Percentiles rank a stretch among this genome's conserved stretches.
Evolutionary conservation across 371 early-diverging fungal species (phyloP).

Genomic region (Agmasoma carcini): DNA sequence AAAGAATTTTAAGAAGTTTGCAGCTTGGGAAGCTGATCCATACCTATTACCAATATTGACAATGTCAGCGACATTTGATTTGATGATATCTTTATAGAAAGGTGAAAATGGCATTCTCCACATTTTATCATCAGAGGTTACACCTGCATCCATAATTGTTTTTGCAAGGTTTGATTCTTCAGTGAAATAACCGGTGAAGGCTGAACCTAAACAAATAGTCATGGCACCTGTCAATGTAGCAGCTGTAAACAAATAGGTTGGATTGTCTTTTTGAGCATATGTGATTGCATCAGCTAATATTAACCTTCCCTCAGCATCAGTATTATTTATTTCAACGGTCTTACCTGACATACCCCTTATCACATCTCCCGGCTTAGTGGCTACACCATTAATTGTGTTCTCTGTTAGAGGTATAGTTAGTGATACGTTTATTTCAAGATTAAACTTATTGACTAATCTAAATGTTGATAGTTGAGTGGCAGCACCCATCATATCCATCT

Average conservation of each 20-base stretch:
- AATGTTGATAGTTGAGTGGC: conserved; percentile 60
- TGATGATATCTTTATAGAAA: conserved; percentile 61
- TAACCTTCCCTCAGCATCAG: conserved; percentile 58
- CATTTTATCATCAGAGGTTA: conserved; percentile 61
- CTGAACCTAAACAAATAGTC: conserved; percentile 69
- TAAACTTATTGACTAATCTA: conserved; percentile 58
- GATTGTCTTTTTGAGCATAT: conserved; percentile 58
- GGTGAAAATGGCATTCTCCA: conserved; percentile 86
- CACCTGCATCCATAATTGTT: conserved; percentile 58
- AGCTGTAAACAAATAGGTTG: conserved; percentile 61
- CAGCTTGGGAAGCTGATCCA: conserved; percentile 77
- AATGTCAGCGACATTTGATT: conserved; percentile 63
- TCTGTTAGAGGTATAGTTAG: conserved; percentile 61
- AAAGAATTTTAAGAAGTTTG: conserved; percentile 75
- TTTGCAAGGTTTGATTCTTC: conserved; percentile 62
- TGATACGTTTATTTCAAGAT: conserved; percentile 59
- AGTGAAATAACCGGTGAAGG: conserved; percentile 71
- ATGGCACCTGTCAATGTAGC: conserved; percentile 68
- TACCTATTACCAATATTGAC: conserved; percentile 56
- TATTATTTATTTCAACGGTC: conserved; percentile 65
- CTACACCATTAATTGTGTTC: conserved; percentile 63
- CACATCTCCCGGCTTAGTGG: conserved; percentile 70
- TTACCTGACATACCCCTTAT: conserved; percentile 63
- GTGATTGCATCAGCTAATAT: conserved; percentile 62
- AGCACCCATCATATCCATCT: conserved; percentile 71